phyloP scores from a whole-genome alignment of 2,329 filamentous ascomycete species.

The Tolypocladium inflatum region DNA sequence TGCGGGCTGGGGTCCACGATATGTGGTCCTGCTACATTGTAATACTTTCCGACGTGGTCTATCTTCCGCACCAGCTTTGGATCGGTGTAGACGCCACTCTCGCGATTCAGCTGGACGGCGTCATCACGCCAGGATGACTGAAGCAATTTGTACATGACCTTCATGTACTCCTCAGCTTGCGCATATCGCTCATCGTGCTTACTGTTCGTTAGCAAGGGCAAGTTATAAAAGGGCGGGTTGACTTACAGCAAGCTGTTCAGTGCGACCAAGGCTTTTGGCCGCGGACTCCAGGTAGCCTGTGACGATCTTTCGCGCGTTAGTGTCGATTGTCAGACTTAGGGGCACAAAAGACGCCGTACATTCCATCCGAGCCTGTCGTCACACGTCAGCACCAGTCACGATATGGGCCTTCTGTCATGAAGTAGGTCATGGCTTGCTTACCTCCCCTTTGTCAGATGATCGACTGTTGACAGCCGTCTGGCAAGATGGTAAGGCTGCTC shows the following conservation, averaged over 20 bases:
- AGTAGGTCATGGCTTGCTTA: constrained; percentile 9
- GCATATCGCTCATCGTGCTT: constrained; percentile 57
- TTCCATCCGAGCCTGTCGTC: constrained; percentile 42
- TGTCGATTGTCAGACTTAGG: too few relatives aligned
- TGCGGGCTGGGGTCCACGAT: constrained; percentile 59
- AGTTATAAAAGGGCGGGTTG: too few relatives aligned
- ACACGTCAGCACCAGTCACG: neutral
- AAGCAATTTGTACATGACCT: constrained; percentile 57
- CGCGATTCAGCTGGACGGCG: constrained; percentile 50
- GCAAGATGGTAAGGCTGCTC: constrained; percentile 64
- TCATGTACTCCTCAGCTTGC: constrained; percentile 54
- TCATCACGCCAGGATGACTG: constrained; percentile 59
- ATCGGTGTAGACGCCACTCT: constrained; percentile 46
- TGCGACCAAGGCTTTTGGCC: constrained; percentile 52
- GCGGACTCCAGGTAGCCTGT: constrained; percentile 64
- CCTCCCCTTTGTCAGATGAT: constrained; percentile 57
- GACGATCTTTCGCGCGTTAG: constrained; percentile 37
- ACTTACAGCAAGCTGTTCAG: constrained; percentile 34
- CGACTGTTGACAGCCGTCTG: constrained; percentile 53
- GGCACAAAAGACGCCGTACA: constrained; percentile 25
- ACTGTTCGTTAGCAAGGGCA: too few relatives aligned
- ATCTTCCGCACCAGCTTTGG: constrained; percentile 50
- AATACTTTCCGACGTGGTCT: constrained; percentile 56
- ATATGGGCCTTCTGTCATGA: too few relatives aligned
- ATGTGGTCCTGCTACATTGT: constrained; percentile 54